A percentile compares a stretch with the other conserved stretches of the same genome.
Evolutionary conservation across 176 grass and related monocot genomes (phyloP).

Genomic region (Paspalum notatum): DNA sequence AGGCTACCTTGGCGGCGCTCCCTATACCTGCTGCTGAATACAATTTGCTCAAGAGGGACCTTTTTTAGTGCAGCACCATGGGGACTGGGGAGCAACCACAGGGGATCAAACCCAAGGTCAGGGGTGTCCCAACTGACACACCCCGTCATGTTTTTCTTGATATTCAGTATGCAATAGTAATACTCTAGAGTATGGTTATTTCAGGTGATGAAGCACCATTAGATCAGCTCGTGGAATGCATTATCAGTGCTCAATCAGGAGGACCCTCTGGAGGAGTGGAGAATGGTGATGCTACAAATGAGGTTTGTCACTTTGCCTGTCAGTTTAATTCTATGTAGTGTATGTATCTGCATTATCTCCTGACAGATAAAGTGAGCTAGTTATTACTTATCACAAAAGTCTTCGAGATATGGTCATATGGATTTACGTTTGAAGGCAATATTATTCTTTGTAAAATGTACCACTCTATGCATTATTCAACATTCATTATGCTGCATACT

Average conservation of each 20-base stretch:
- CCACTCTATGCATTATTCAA: background rate
- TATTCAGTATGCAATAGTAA: slow-evolving; percentile 21
- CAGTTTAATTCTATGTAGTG: slow-evolving; percentile 13
- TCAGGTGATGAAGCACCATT: slow-evolving; percentile 71
- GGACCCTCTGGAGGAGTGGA: slow-evolving; percentile 38
- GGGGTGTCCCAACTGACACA: too few relatives aligned
- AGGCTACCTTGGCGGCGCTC: too few relatives aligned
- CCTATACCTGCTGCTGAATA: too few relatives aligned
- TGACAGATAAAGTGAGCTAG: background rate
- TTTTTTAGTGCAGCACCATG: too few relatives aligned
- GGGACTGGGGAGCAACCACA: too few relatives aligned
- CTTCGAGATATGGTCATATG: background rate
- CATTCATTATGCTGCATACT: background rate
- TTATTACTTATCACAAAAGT: background rate
- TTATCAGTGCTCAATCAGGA: slow-evolving; percentile 61
- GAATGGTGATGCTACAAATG: slow-evolving; percentile 47
- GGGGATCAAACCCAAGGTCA: too few relatives aligned
- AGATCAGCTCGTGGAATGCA: slow-evolving; percentile 69
- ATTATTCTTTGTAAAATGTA: background rate
- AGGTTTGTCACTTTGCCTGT: slow-evolving; percentile 36
- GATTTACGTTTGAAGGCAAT: slow-evolving; percentile 7
- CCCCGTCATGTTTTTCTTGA: too few relatives aligned
- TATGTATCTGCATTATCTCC: slow-evolving; percentile 1
- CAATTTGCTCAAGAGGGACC: too few relatives aligned
- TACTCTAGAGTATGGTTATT: slow-evolving; percentile 40